Percentiles rank a stretch among this genome's conserved stretches.
These are phyloP conservation scores for Pseudogymnoascus sp. DNA, from an alignment of 2,329 filamentous ascomycete species.

Conservation along the genomic window DNA sequence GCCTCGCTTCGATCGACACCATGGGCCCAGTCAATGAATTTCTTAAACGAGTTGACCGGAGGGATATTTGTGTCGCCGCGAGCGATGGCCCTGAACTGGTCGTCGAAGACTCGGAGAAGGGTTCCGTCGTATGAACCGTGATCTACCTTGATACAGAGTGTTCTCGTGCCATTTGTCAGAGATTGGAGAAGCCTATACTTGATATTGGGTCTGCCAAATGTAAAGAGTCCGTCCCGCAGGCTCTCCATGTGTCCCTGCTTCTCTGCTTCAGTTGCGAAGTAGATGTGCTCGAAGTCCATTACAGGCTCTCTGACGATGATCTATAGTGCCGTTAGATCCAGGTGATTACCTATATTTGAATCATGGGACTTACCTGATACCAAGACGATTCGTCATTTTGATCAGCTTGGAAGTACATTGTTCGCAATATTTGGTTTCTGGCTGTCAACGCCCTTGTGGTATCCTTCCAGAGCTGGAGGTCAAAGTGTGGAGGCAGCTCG, in stretches of 20 bases:
- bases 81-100: slow-evolving; percentile 25
- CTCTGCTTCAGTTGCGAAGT: slow-evolving; percentile 18
- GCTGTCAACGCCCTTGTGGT: slow-evolving; percentile 8
- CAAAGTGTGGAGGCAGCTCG: slow-evolving; percentile 4
- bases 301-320: slow-evolving; percentile 17
- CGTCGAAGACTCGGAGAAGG: slow-evolving; percentile 30
- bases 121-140: slow-evolving; percentile 31
- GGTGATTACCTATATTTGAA: neutral
- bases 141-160: slow-evolving; percentile 29
- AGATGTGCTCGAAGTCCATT: slow-evolving; percentile 11
- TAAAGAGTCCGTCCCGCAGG: slow-evolving; percentile 24
- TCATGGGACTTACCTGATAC: neutral
- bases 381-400: slow-evolving; percentile 6
- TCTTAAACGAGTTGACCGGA: slow-evolving; percentile 18
- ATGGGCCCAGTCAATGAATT: slow-evolving; percentile 22
- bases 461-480: slow-evolving; percentile 8
- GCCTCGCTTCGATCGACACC: slow-evolving; percentile 13
- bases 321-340: neutral
- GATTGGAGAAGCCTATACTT: slow-evolving; percentile 25
- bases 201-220: slow-evolving; percentile 28
- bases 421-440: slow-evolving; percentile 15
- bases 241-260: slow-evolving; percentile 18
- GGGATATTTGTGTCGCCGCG: slow-evolving; percentile 12
- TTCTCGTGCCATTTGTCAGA: slow-evolving; percentile 18
- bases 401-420: slow-evolving; percentile 13